Evolutionary conservation across 2,329 filamentous ascomycete genomes (phyloP).

Genomic region (Colletotrichum sp.): DNA sequence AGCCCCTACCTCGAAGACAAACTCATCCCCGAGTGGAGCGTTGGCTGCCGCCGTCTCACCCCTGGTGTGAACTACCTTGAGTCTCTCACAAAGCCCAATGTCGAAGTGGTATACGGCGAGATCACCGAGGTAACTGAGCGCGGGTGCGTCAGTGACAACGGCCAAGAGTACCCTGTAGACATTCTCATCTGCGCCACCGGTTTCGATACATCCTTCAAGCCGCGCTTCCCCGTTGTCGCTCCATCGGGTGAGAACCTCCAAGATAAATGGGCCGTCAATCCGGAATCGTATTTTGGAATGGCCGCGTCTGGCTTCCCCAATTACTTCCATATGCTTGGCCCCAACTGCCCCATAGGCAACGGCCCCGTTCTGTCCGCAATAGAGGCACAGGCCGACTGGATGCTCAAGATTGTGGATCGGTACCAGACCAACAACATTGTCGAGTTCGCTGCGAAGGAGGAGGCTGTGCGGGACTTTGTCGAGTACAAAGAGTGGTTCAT

Average conservation of each 20-base stretch:
- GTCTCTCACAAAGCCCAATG: slow-evolving; percentile 24
- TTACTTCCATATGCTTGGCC: slow-evolving; percentile 40
- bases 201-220: slow-evolving; percentile 30
- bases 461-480: slow-evolving; percentile 56
- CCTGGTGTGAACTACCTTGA: slow-evolving; percentile 29
- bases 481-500: slow-evolving; percentile 49
- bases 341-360: slow-evolving; percentile 44
- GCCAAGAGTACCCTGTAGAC: slow-evolving; percentile 28
- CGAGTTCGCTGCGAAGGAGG: slow-evolving; percentile 47
- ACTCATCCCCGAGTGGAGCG: slow-evolving; percentile 24
- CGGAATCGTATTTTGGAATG: slow-evolving; percentile 36
- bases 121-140: slow-evolving; percentile 32
- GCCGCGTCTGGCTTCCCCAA: slow-evolving; percentile 30
- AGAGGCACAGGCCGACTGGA: slow-evolving; percentile 54
- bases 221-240: slow-evolving; percentile 50
- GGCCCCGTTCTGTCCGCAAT: slow-evolving; percentile 45
- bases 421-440: slow-evolving; percentile 53
- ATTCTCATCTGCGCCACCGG: slow-evolving; percentile 29
- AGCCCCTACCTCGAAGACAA: slow-evolving; percentile 29
- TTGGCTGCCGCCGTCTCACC: slow-evolving; percentile 27
- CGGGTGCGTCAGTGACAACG: slow-evolving; percentile 31
- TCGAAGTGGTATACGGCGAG: slow-evolving; percentile 40
- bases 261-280: slow-evolving; percentile 29
- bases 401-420: slow-evolving; percentile 53
- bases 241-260: slow-evolving; percentile 34